Conservation (phyloP, 805 yeast species). For the Yamadazyma ubonensis region DNA sequence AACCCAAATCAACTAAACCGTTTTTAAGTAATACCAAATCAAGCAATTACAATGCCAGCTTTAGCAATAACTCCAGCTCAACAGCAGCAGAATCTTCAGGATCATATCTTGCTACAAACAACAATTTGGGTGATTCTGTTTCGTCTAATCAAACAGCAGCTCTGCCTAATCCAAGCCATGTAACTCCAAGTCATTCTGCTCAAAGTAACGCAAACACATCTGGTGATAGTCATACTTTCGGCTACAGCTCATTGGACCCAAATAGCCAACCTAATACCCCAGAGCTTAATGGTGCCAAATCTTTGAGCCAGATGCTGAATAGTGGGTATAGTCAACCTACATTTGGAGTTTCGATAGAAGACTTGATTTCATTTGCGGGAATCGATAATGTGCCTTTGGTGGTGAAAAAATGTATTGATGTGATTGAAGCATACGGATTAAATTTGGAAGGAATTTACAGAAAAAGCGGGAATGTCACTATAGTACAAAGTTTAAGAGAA, state of each 20-base stretch:
- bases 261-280: constrained; percentile 27
- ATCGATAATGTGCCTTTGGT: constrained; percentile 90
- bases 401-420: constrained; percentile 83
- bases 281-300: constrained; percentile 36
- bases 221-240: constrained; percentile 8
- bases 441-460: constrained; percentile 89
- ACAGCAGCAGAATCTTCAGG: background rate
- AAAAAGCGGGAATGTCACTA: constrained; percentile 72
- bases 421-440: constrained; percentile 81
- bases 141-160: background rate
- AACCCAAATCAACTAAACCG: constrained; percentile 29
- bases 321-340: constrained; percentile 40
- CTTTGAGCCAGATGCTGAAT: constrained; percentile 17
- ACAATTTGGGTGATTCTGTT: background rate
- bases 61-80: background rate
- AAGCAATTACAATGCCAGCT: constrained; percentile 1
- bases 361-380: constrained; percentile 68
- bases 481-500: constrained; percentile 69
- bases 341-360: constrained; percentile 84
- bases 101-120: too few species aligned
- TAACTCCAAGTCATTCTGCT: too few species aligned
- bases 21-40: constrained; percentile 23
- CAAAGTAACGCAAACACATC: too few species aligned
- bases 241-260: constrained; percentile 36
- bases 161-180: constrained; percentile 4